A percentile compares a stretch with the other conserved stretches of the same genome.
Evolutionary conservation across 78 protist species (phyloP).

Genomic region (Monosiga brevicollis): DNA sequence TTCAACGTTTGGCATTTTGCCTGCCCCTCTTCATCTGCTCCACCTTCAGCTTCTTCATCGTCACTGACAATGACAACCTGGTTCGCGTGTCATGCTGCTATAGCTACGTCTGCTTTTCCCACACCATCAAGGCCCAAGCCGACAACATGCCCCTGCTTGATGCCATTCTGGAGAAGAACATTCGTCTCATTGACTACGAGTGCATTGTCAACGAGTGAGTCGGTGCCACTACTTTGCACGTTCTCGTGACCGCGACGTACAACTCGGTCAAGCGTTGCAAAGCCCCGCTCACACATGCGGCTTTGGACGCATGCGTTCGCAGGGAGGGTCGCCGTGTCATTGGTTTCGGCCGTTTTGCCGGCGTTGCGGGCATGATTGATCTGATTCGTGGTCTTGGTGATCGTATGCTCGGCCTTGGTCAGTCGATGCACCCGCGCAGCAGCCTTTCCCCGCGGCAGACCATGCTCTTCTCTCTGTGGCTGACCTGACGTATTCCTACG

Average conservation of each 20-base stretch:
- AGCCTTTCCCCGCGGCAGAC: too few relatives aligned
- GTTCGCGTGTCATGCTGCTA: not conserved
- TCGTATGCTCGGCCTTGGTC: slow-evolving; percentile 60
- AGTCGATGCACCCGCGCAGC: too few relatives aligned
- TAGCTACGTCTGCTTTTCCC: slow-evolving; percentile 38
- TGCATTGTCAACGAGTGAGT: slow-evolving; percentile 26
- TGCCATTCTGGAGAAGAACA: slow-evolving; percentile 41
- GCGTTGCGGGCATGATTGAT: slow-evolving; percentile 77
- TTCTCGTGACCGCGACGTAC: too few relatives aligned
- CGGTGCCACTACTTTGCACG: not conserved
- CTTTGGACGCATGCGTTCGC: too few relatives aligned
- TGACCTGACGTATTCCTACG: too few relatives aligned
- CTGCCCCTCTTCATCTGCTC: not conserved
- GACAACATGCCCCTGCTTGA: slow-evolving; percentile 83
- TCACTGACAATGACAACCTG: too few relatives aligned
- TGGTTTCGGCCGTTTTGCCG: slow-evolving; percentile 77
- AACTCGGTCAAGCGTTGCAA: too few relatives aligned
- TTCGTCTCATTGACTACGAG: slow-evolving; percentile 86
- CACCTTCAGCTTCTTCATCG: slow-evolving; percentile 35
- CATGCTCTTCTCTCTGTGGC: too few relatives aligned
- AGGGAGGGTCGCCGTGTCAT: too few relatives aligned
- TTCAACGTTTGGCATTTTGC: too few relatives aligned
- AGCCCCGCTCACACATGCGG: too few relatives aligned
- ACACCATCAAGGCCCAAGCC: slow-evolving; percentile 86
- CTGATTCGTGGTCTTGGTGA: slow-evolving; percentile 67